Evolutionary conservation across 2,329 filamentous ascomycete genomes (phyloP).

Genomic region (Colletotrichum sp.): DNA sequence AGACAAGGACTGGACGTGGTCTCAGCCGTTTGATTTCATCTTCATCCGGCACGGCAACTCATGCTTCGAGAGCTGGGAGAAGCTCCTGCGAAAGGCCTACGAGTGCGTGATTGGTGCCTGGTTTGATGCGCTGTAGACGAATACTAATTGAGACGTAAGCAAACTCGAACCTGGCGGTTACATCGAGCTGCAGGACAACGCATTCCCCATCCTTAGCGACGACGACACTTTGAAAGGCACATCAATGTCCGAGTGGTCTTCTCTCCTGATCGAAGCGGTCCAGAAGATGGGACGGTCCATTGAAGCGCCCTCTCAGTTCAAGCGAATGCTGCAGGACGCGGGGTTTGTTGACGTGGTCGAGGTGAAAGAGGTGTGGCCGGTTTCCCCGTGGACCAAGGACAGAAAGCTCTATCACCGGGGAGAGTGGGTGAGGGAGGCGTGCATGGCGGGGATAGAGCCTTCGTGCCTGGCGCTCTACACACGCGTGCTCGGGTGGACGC

Average conservation of each 20-base stretch:
- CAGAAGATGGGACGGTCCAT: background rate
- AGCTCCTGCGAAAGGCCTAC: slow-evolving; percentile 52
- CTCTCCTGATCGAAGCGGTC: background rate
- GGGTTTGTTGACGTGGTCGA: slow-evolving; percentile 52
- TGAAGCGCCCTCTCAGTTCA: slow-evolving; percentile 27
- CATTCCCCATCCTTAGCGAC: background rate
- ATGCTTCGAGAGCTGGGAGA: slow-evolving; percentile 57
- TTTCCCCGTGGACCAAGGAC: slow-evolving; percentile 55
- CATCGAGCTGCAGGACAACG: background rate
- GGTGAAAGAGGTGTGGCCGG: slow-evolving; percentile 52
- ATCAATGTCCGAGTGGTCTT: background rate
- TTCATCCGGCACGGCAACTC: slow-evolving; percentile 61
- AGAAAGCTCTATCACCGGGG: slow-evolving; percentile 54
- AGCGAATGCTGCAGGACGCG: slow-evolving; percentile 44
- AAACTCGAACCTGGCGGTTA: background rate
- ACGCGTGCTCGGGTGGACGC: slow-evolving; percentile 34
- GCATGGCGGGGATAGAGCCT: slow-evolving; percentile 34
- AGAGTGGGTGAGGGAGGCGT: slow-evolving; percentile 30
- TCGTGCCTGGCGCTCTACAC: slow-evolving; percentile 39
- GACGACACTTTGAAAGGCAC: background rate
- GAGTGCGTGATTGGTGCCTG: slow-evolving; percentile 17
- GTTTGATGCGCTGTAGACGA: background rate
- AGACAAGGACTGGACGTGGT: slow-evolving; percentile 29
- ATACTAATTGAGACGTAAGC: background rate
- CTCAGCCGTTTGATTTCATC: slow-evolving; percentile 60